Conservation (phyloP, 2,329 filamentous ascomycete species). For the Fusarium mangiferae region DNA sequence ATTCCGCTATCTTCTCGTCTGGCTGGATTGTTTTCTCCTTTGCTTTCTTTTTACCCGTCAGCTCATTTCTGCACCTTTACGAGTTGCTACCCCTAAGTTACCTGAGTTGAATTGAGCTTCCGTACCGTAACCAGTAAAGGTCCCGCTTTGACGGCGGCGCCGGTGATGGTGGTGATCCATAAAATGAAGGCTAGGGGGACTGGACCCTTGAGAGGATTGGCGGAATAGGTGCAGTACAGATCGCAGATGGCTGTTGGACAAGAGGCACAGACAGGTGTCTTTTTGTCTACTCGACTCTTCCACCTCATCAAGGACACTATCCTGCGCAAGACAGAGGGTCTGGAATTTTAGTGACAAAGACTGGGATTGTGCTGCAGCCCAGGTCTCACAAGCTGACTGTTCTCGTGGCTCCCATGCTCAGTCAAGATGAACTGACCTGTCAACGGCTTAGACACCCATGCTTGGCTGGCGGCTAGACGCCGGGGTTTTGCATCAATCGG, state of each 20-base stretch:
- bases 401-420: constrained; percentile 45
- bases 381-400: constrained; percentile 35
- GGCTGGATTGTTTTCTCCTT: constrained; percentile 1
- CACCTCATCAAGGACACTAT: background rate
- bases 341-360: constrained; percentile 5
- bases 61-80: constrained; percentile 37
- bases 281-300: background rate
- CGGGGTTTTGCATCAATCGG: constrained; percentile 33
- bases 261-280: constrained; percentile 9
- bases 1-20: constrained; percentile 20
- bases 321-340: constrained; percentile 17
- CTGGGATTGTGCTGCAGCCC: constrained; percentile 2
- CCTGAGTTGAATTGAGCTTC: background rate
- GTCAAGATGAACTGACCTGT: constrained; percentile 36
- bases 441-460: constrained; percentile 36
- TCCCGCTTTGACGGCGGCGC: constrained; percentile 22
- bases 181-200: constrained; percentile 10
- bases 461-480: constrained; percentile 22
- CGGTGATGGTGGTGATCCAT: constrained; percentile 21
- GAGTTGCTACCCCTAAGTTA: constrained; percentile 7
- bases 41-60: constrained; percentile 21
- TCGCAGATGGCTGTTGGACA: constrained; percentile 16
- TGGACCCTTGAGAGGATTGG: constrained; percentile 31
- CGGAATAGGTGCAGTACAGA: constrained; percentile 26
- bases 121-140: constrained; percentile 22